Evolutionary conservation across 2,329 filamentous ascomycete species (phyloP).

Genomic region (Colletotrichum simmondsii): DNA sequence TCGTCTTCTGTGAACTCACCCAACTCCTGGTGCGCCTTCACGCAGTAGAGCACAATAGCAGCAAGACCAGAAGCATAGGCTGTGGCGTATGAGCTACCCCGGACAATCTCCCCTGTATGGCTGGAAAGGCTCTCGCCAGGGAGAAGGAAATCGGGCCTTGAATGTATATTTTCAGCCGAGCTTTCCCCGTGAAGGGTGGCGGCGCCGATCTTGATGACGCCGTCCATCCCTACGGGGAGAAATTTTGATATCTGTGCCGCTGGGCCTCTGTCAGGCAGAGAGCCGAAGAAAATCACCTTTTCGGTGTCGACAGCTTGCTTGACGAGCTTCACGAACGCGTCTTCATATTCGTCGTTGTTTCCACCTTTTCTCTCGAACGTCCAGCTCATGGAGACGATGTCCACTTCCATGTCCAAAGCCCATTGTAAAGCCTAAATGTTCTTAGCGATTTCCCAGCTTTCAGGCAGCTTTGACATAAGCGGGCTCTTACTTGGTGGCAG

Average conservation of each 20-base stretch:
- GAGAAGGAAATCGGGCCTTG: background rate
- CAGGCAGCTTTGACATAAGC: no score
- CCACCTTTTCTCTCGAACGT: background rate
- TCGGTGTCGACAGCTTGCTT: background rate
- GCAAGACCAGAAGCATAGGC: background rate
- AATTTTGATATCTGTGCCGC: background rate
- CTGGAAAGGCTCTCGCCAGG: background rate
- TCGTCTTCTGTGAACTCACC: no score
- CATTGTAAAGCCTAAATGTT: background rate
- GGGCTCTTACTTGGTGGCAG: background rate
- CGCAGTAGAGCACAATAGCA: background rate
- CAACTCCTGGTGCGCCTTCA: no score
- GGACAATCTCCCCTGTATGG: background rate
- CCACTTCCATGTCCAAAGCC: background rate
- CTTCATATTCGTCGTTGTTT: background rate
- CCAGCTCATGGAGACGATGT: background rate
- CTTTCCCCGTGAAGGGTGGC: background rate
- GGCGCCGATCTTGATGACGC: background rate
- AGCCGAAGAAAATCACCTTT: background rate
- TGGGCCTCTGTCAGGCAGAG: background rate
- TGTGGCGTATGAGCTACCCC: background rate
- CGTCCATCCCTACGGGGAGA: background rate
- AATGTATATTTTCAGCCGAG: background rate
- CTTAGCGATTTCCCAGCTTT: no score
- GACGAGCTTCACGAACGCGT: background rate